These are phyloP conservation scores for Fraxinus baroniana DNA, from an alignment of 305 asterid species.

Conservation along the genomic window DNA sequence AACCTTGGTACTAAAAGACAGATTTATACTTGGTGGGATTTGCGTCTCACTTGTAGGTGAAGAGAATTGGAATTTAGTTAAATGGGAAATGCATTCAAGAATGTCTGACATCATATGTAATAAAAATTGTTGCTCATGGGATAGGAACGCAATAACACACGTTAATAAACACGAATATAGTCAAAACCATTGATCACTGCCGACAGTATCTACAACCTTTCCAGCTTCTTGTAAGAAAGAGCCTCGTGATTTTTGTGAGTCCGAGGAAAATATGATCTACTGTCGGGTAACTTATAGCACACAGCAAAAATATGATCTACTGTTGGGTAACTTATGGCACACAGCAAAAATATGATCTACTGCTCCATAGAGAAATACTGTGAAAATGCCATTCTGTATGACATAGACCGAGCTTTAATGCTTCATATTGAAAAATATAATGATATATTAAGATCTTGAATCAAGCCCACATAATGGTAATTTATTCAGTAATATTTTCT, in stretches of 20 bases:
- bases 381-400: background rate
- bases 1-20: constrained; percentile 25
- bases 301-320: background rate
- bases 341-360: background rate
- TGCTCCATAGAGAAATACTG: background rate
- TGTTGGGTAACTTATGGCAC: too few relatives aligned
- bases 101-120: background rate
- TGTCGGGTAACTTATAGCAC: background rate
- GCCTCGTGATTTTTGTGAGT: constrained; percentile 19
- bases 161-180: background rate
- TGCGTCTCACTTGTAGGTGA: constrained; percentile 24
- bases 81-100: constrained; percentile 26
- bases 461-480: background rate
- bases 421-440: background rate
- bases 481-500: background rate
- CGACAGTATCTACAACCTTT: background rate
- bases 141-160: constrained; percentile 9
- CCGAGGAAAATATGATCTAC: constrained; percentile 21
- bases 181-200: constrained; percentile 16
- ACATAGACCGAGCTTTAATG: background rate
- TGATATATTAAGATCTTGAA: background rate
- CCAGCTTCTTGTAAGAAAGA: background rate
- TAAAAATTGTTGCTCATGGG: background rate
- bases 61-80: constrained; percentile 25
- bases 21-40: constrained; percentile 18